phyloP scores from a whole-genome alignment of 208 protist genomes.

The Leishmania amazonensis region DNA sequence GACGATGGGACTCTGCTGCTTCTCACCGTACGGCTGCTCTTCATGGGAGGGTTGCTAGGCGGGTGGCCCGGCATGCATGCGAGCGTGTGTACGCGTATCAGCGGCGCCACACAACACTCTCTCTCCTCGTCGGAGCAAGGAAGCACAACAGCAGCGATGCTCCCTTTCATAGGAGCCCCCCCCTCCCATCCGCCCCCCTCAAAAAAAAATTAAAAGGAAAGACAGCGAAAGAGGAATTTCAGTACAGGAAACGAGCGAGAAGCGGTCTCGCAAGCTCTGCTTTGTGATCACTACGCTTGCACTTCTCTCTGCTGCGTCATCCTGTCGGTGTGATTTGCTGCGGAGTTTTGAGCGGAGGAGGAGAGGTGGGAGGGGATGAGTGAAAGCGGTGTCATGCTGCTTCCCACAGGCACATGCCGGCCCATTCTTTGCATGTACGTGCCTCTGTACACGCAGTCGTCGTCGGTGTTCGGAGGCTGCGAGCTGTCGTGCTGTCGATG shows the following conservation, averaged over 20 bases:
- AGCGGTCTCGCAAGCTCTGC: not conserved
- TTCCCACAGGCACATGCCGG: not conserved
- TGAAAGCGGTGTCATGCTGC: not conserved
- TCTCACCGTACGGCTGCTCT: not conserved
- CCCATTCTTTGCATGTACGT: conserved; percentile 12
- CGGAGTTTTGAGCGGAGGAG: not conserved
- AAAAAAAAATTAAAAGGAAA: not conserved
- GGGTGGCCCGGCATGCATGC: not conserved
- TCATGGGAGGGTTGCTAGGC: not conserved
- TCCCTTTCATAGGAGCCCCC: not conserved
- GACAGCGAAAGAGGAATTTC: not conserved
- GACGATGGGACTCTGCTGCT: not conserved
- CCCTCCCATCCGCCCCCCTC: too few species aligned
- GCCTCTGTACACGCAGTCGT: not conserved
- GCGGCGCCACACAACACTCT: not conserved
- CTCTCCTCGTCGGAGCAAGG: not conserved
- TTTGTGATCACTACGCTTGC: not conserved
- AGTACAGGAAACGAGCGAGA: not conserved
- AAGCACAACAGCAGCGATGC: not conserved
- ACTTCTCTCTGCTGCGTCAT: not conserved
- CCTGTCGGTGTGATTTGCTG: not conserved
- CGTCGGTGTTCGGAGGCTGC: not conserved
- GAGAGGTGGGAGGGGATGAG: not conserved
- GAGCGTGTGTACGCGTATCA: not conserved
- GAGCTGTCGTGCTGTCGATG: not conserved